A percentile compares a stretch with the other conserved stretches of the same genome.
Evolutionary conservation across 2,329 filamentous ascomycete species (phyloP).

Genomic region (Fusarium transvaalense): DNA sequence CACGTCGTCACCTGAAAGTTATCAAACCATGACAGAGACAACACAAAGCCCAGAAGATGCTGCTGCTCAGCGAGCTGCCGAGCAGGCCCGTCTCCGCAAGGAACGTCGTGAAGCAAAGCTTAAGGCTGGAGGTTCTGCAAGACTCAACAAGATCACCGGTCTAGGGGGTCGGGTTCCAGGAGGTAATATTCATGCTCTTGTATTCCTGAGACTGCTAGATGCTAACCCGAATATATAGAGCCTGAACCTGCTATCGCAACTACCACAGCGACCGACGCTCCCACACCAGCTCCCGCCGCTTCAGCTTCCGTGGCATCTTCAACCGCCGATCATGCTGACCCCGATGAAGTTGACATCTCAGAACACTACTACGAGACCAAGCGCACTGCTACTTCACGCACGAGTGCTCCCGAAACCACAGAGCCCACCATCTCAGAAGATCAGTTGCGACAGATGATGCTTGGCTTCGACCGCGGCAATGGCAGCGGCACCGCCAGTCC

Average conservation of each 20-base stretch:
- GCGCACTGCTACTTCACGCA: conserved; percentile 51
- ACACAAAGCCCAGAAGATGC: conserved; percentile 57
- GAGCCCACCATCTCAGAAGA: conserved; percentile 62
- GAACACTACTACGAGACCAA: conserved; percentile 75
- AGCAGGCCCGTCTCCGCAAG: conserved; percentile 80
- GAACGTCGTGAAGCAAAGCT: conserved; percentile 85
- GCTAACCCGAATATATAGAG: conserved; percentile 9
- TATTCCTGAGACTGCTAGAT: not conserved
- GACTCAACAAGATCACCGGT: conserved; percentile 81
- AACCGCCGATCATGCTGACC: conserved; percentile 66
- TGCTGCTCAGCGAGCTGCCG: conserved; percentile 65
- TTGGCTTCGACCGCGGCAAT: conserved; percentile 61
- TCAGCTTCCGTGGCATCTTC: conserved; percentile 50
- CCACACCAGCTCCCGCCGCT: conserved; percentile 50
- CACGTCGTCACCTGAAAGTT: not conserved
- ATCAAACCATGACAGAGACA: conserved; percentile 56
- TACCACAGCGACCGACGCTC: conserved; percentile 45
- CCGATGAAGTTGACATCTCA: conserved; percentile 84
- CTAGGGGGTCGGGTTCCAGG: conserved; percentile 63
- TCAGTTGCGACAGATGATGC: conserved; percentile 75
- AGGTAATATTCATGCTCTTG: conserved; percentile 43
- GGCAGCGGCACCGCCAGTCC: conserved; percentile 45
- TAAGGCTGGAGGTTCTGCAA: conserved; percentile 74
- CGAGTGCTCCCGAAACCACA: conserved; percentile 48
- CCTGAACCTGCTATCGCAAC: conserved; percentile 25